These are phyloP conservation scores for Bolboschoenus planiculmis DNA, from an alignment of 176 grass and related monocot species.

Conservation along the genomic window DNA sequence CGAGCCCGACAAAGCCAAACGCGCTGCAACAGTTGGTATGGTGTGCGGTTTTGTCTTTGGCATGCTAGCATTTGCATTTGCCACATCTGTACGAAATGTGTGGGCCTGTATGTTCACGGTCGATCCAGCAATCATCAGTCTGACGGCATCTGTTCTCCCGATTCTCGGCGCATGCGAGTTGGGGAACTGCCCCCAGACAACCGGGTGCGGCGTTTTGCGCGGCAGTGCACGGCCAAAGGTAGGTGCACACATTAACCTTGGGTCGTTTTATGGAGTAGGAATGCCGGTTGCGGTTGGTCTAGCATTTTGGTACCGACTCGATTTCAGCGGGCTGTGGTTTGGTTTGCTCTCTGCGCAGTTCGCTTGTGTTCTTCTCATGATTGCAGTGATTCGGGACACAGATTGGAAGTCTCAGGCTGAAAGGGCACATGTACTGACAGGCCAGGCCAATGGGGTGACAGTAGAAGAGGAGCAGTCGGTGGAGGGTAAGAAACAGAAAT, in stretches of 20 bases:
- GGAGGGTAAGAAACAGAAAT: constrained; percentile 14
- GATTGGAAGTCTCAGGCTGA: constrained; percentile 57
- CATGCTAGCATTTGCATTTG: constrained; percentile 44
- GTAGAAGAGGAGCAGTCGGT: not conserved
- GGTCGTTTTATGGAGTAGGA: constrained; percentile 70
- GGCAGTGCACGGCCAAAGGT: constrained; percentile 69
- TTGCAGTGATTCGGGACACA: constrained; percentile 45
- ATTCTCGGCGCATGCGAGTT: constrained; percentile 70
- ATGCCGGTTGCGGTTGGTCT: constrained; percentile 64
- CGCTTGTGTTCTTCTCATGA: constrained; percentile 59
- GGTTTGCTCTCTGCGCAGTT: constrained; percentile 70
- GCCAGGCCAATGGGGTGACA: not conserved
- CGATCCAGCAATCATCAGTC: constrained; percentile 54
- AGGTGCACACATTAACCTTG: constrained; percentile 77
- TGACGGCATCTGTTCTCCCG: constrained; percentile 69
- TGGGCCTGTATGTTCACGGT: constrained; percentile 75
- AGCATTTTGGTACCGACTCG: constrained; percentile 57
- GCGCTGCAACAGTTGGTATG: constrained; percentile 49
- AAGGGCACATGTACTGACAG: constrained; percentile 57
- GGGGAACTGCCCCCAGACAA: constrained; percentile 81
- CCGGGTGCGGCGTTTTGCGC: constrained; percentile 69
- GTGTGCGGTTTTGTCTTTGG: constrained; percentile 58
- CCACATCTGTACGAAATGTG: constrained; percentile 37
- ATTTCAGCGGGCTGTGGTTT: constrained; percentile 73
- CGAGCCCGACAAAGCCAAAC: constrained; percentile 37